Base-by-base conservation (phyloP, 257 asterid species). In the Coffea eugenioides region DNA sequence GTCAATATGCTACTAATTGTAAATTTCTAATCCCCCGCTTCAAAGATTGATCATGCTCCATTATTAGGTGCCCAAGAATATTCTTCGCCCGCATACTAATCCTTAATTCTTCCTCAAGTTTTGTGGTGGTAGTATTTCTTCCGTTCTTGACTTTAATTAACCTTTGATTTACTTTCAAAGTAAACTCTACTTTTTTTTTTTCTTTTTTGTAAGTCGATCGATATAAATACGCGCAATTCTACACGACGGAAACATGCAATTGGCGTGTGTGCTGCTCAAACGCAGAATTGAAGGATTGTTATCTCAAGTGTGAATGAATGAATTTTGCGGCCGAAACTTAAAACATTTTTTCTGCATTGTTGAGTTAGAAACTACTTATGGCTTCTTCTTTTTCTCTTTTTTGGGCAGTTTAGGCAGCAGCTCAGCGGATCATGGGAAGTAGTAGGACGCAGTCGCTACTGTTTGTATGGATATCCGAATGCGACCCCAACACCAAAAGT, bases 401-500 rank as follows among this genome's bases (percentile, higher is more conserved):
- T 39, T 39, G 34, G 34, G 34, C 1, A 31, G 34, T 31, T 31
- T 31, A 31, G 34, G 34, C 34, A 31, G 34, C 1, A 31, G 34
- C 34, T 31, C 34, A 31, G 34, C 34, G 34, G 34, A 31, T 31
- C 34, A 31, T 31, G 34, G 34, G 34, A 31, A 31, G 34, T 31
- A 31, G 34, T 31, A 31, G 34, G 0, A 31, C 34, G 34, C 34
- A 31, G 34, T 31, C 34, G 34, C 34, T 31, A 31, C 34, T 31
- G 34, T 31, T 31, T 31, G 34, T 31, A 31, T 39, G 43, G 43
- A 13, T 8, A 61, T 75, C 45, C 79, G 80, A 66, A 48, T 48
- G 82, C 76, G 71, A 77, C 69, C 59, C 73, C 69, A 77, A 77
- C 64, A 74, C 77, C 64, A 36, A 2, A 11, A 49, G 56, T 14